These are phyloP conservation scores for Pachysandra terminalis DNA, from an alignment of 164 flowering plant genomes.

Conservation along the genomic window DNA sequence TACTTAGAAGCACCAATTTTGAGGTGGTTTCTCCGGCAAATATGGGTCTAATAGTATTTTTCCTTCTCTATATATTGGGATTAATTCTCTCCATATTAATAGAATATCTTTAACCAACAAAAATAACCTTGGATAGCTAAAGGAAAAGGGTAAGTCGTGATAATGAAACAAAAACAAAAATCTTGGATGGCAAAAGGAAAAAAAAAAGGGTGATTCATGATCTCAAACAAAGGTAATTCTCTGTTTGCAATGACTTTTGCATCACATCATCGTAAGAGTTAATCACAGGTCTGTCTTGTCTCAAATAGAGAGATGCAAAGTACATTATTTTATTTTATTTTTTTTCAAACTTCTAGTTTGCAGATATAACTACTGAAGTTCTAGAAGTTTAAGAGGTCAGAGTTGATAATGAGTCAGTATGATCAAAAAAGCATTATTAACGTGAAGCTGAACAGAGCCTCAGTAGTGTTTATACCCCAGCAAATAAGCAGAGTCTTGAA, in stretches of 20 bases:
- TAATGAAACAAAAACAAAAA: not conserved
- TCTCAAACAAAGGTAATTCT: too few species aligned
- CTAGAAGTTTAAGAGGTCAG: not conserved
- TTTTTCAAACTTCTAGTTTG: too few species aligned
- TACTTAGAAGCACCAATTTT: too few species aligned
- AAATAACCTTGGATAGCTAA: not conserved
- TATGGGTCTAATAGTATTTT: too few species aligned
- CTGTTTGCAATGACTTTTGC: too few species aligned
- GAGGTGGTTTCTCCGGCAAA: too few species aligned
- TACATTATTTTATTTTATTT: too few species aligned
- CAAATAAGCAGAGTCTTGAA: constrained; percentile 50
- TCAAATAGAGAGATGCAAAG: too few species aligned
- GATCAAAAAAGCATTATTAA: not conserved
- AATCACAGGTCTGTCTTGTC: too few species aligned
- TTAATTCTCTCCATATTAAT: not conserved
- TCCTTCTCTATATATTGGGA: not conserved
- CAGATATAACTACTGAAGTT: too few species aligned
- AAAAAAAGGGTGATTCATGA: not conserved
- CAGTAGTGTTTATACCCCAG: constrained; percentile 42
- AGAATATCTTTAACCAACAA: not conserved
- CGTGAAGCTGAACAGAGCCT: not conserved
- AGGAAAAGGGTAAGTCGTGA: not conserved
- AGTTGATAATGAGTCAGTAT: not conserved
- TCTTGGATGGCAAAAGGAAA: not conserved
- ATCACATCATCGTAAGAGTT: not conserved